Evolutionary conservation across 345 rosid species (phyloP), one percentile per base, ranked within the genome.

Genomic region (Aquilaria malaccensis): DNA sequence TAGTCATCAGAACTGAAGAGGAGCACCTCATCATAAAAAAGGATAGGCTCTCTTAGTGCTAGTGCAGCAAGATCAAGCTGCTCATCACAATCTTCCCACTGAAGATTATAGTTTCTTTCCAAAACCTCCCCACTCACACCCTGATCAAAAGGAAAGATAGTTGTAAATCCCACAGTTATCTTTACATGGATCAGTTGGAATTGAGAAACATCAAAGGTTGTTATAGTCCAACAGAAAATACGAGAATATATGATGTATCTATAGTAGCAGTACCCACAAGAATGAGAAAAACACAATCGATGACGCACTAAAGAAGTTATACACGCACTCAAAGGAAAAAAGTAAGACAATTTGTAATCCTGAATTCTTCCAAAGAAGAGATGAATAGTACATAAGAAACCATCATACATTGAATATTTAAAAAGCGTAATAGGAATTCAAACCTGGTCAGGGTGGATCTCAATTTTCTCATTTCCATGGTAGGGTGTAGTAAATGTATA

Each of bases 401-500:
- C 43, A 37, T 37, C 43, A 52, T 6, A 30, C 30, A 30, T 13
- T 7, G 15, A 3, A 13, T 52, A 50, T 3, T 52, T 31, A 60
- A n/a, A 3, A 3, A 14, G 57, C 45, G 14, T 41, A 50, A 7
- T 4, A 58, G 61, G 10, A 65, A 53, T 45, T 49, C 75, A 45
- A 71, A 85, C 90, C 93, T 63, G 62, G 45, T 74, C 73, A 10
- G 61, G 22, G 47, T 75, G 77, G 55, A 75, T 67, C 74, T 81
- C 87, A 63, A 75, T 61, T 33, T 68, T 73, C 75, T 80, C 96
- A 57, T 93, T 91, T 65, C 97, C 99, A 76, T 74, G 61, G 67
- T 90, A 90, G 7, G 99, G 96, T 12, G 97, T 86, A 14, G 99
- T 94, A 76, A 88, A 94, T 31, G 99, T 94, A 70, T 94, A 94